Percentiles rank a stretch among this genome's conserved stretches.
These are phyloP conservation scores for Zygotorulaspora chibaensis DNA, from an alignment of 805 yeast genomes.

Conservation along the genomic window DNA sequence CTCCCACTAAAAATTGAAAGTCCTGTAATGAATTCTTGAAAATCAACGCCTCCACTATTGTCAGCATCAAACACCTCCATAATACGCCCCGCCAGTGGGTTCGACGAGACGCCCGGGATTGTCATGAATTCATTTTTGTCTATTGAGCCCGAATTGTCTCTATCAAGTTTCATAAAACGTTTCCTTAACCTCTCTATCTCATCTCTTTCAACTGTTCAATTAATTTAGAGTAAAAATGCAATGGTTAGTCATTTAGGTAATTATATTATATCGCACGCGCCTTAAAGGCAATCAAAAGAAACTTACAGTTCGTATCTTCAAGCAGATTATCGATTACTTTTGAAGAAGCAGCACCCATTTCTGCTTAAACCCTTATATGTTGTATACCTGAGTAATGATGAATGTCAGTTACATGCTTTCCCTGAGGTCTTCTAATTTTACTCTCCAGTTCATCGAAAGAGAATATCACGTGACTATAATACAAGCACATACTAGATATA, in stretches of 20 bases:
- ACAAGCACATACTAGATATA: too few relatives aligned
- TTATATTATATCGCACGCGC: neutral
- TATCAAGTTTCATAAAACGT: slow-evolving; percentile 91
- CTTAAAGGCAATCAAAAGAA: neutral
- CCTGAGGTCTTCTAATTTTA: too few relatives aligned
- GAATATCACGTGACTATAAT: neutral
- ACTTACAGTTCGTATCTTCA: slow-evolving; percentile 73
- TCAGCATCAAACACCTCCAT: slow-evolving; percentile 94
- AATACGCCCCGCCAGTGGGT: slow-evolving; percentile 84
- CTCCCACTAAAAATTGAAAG: slow-evolving; percentile 83
- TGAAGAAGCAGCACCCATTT: slow-evolving; percentile 61
- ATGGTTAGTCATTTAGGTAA: neutral
- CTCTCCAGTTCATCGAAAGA: too few relatives aligned
- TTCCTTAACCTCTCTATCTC: slow-evolving; percentile 89
- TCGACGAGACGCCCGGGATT: slow-evolving; percentile 87
- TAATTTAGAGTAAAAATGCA: neutral
- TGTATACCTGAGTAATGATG: neutral
- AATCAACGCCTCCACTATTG: slow-evolving; percentile 89
- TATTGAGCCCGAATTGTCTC: slow-evolving; percentile 87
- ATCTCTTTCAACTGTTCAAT: slow-evolving; percentile 63
- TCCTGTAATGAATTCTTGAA: slow-evolving; percentile 87
- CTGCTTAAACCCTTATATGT: neutral
- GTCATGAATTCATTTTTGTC: slow-evolving; percentile 86
- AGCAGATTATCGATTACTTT: slow-evolving; percentile 62
- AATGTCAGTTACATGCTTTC: too few relatives aligned